phyloP scores from a whole-genome alignment of 768 basidiomycete species.

The Hygrophorus pudorinus region DNA sequence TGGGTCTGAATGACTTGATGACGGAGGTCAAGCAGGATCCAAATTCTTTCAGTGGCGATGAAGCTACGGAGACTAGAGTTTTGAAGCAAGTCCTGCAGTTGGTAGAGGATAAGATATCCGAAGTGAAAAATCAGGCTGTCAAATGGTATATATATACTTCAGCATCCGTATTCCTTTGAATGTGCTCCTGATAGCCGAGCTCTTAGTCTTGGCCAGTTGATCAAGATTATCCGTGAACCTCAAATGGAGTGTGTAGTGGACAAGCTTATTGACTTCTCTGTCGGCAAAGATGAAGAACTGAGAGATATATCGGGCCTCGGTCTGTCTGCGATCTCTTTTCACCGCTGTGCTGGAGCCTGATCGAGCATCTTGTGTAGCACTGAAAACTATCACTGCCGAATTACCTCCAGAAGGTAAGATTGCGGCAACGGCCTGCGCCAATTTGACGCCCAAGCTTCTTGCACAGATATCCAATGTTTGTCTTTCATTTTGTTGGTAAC shows the following conservation, averaged over 20 bases:
- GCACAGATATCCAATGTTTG: slow-evolving; percentile 68
- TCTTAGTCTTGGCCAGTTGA: slow-evolving; percentile 74
- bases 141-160: slow-evolving; percentile 75
- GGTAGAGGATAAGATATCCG: slow-evolving; percentile 91
- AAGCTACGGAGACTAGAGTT: slow-evolving; percentile 75
- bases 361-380: slow-evolving; percentile 35
- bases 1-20: slow-evolving; percentile 94
- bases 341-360: background rate
- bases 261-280: slow-evolving; percentile 77
- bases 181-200: slow-evolving; percentile 2
- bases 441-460: slow-evolving; percentile 77
- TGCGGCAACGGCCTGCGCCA: slow-evolving; percentile 69
- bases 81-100: slow-evolving; percentile 76
- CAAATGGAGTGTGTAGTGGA: slow-evolving; percentile 86
- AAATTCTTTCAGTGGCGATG: slow-evolving; percentile 71
- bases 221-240: slow-evolving; percentile 76
- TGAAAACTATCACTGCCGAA: slow-evolving; percentile 93
- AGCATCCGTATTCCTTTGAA: background rate
- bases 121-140: slow-evolving; percentile 97
- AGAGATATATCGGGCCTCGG: slow-evolving; percentile 92
- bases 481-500: background rate
- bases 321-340: slow-evolving; percentile 22
- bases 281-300: slow-evolving; percentile 83
- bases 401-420: slow-evolving; percentile 77
- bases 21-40: slow-evolving; percentile 78